Percentiles rank a stretch among this genome's conserved stretches.
These are phyloP conservation scores for Tilletia indica DNA, from an alignment of 1,284 basidiomycete genomes.

Conservation along the genomic window DNA sequence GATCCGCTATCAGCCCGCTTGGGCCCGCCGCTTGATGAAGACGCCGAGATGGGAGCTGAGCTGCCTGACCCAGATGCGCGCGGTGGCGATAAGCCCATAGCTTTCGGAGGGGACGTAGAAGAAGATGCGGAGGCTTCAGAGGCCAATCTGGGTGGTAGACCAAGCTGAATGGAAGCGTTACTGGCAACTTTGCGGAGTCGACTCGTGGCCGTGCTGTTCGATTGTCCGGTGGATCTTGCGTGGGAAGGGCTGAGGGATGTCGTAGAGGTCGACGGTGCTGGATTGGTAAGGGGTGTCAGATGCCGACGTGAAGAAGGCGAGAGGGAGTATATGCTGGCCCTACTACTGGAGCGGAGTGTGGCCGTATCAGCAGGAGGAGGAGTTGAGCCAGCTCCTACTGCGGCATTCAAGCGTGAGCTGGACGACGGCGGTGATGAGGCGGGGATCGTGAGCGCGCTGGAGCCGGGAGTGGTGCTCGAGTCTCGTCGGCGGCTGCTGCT, in stretches of 20 bases:
- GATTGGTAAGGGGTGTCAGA: slow-evolving; percentile 9
- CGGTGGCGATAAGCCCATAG: not conserved
- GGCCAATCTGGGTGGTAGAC: not conserved
- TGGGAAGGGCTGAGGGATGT: slow-evolving; percentile 15
- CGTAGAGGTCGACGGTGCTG: slow-evolving; percentile 1
- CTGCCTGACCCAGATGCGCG: too few species aligned
- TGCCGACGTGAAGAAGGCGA: slow-evolving; percentile 7
- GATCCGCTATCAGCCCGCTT: not conserved
- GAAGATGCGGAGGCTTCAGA: not conserved
- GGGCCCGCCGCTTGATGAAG: not conserved
- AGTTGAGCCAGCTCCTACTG: too few species aligned
- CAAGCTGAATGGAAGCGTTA: slow-evolving; percentile 5
- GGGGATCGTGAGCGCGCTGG: too few species aligned
- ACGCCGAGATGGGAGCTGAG: not conserved
- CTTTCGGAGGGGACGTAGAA: not conserved
- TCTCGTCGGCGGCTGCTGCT: too few species aligned
- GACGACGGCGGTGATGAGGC: too few species aligned
- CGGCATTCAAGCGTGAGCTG: too few species aligned
- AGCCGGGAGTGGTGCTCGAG: too few species aligned
- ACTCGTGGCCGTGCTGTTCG: not conserved
- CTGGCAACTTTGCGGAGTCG: slow-evolving; percentile 7
- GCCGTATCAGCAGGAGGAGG: too few species aligned
- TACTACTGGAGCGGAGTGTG: not conserved
- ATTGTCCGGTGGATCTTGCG: not conserved
- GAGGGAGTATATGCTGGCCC: slow-evolving; percentile 11